Percentiles rank a stretch among this genome's conserved stretches.
phyloP scores from a whole-genome alignment of 371 early-diverging fungal species.

The Fennellomyces sp. region DNA sequence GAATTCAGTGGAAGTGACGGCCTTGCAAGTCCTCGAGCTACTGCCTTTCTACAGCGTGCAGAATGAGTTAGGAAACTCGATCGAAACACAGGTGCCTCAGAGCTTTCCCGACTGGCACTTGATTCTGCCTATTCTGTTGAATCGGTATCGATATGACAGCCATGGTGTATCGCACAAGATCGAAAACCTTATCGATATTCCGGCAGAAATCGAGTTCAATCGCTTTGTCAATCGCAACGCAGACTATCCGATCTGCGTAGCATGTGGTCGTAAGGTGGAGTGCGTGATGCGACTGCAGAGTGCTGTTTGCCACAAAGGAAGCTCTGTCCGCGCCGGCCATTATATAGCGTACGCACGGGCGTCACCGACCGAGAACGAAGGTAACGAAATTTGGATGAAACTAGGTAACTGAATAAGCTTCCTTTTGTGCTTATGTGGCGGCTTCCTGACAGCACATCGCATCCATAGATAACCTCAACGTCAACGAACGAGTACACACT shows the following conservation, averaged over 20 bases:
- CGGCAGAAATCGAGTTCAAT: slow-evolving; percentile 48
- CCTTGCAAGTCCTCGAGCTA: slow-evolving; percentile 62
- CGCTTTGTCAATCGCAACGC: slow-evolving; percentile 44
- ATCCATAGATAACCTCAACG: neutral
- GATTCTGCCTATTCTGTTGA: slow-evolving; percentile 55
- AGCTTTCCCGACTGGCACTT: slow-evolving; percentile 49
- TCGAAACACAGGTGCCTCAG: slow-evolving; percentile 35
- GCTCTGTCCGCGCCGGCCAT: slow-evolving; percentile 48
- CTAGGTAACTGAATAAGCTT: slow-evolving; percentile 13
- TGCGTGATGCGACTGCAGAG: slow-evolving; percentile 52
- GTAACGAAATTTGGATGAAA: slow-evolving; percentile 20
- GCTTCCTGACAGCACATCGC: neutral
- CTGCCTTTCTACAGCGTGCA: slow-evolving; percentile 57
- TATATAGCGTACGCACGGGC: slow-evolving; percentile 53
- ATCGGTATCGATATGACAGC: slow-evolving; percentile 48
- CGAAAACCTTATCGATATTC: slow-evolving; percentile 43
- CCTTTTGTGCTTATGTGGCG: neutral
- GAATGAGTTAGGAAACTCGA: slow-evolving; percentile 54
- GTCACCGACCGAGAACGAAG: neutral
- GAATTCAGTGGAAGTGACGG: slow-evolving; percentile 23
- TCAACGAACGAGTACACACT: slow-evolving; percentile 21
- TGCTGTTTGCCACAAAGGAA: slow-evolving; percentile 58
- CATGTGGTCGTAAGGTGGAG: slow-evolving; percentile 22
- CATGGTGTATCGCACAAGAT: slow-evolving; percentile 34
- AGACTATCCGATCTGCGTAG: slow-evolving; percentile 20